A percentile compares a stretch with the other conserved stretches of the same genome.
Conservation (phyloP, 129 eudicot species). For the Apium graveolens region DNA sequence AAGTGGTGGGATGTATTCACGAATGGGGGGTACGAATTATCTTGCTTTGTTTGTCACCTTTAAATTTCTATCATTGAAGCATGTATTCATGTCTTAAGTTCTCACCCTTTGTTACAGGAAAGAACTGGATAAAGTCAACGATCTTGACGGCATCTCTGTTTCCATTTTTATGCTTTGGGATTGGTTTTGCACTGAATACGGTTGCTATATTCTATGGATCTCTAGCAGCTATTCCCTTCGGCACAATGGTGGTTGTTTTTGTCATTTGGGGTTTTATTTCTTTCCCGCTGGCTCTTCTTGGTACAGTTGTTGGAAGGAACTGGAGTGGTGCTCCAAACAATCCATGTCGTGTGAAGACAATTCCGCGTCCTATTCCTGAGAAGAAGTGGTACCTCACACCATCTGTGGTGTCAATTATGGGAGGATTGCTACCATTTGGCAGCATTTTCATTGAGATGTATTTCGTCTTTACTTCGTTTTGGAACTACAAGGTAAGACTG, state of each 20-base stretch:
- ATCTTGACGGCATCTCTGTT: conserved; percentile 33
- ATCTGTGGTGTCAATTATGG: neutral
- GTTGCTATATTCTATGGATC: conserved; percentile 84
- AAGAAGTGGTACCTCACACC: conserved; percentile 5
- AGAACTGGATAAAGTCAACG: conserved; percentile 7
- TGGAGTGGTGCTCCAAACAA: conserved; percentile 94
- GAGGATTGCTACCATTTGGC: conserved; percentile 8
- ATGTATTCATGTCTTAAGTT: neutral
- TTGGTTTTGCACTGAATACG: conserved; percentile 62
- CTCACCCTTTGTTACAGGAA: neutral
- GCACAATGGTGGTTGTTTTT: conserved; percentile 82
- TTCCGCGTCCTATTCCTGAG: conserved; percentile 34
- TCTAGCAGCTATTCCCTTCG: conserved; percentile 84
- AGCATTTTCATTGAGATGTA: conserved; percentile 10
- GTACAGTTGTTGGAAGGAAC: conserved; percentile 83
- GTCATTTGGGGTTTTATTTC: conserved; percentile 84
- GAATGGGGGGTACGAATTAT: neutral
- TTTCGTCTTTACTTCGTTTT: neutral
- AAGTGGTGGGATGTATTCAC: conserved; percentile 9
- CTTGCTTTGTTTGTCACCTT: neutral
- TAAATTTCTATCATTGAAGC: neutral
- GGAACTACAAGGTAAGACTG: neutral
- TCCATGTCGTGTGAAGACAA: conserved; percentile 89
- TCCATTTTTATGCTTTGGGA: conserved; percentile 73
- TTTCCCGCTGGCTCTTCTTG: conserved; percentile 84